Conservation (phyloP, 345 rosid genomes). For the Odontarrhena argentea region DNA sequence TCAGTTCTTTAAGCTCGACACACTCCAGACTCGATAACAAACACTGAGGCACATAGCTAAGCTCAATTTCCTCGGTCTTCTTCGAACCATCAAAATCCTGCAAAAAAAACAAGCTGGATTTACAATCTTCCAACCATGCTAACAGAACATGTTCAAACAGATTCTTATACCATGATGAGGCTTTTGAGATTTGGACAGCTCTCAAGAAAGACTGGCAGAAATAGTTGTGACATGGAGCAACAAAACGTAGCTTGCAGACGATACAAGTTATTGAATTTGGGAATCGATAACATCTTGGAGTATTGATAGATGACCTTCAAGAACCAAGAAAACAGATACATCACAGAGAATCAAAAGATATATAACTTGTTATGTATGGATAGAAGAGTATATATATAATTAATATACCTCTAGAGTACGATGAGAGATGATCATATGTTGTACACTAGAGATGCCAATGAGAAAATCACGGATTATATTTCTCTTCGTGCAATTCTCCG, state of each 20-base stretch:
- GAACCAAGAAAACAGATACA: neutral
- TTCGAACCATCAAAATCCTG: neutral
- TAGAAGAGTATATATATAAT: neutral
- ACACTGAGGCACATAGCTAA: slow-evolving; percentile 12
- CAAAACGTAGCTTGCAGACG: neutral
- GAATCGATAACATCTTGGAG: neutral
- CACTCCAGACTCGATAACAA: slow-evolving; percentile 3
- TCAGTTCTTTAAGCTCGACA: slow-evolving; percentile 13
- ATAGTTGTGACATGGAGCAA: neutral
- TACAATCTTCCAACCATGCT: neutral
- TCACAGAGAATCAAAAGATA: neutral
- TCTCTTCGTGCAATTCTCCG: neutral
- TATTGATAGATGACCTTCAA: slow-evolving; percentile 4
- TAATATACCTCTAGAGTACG: slow-evolving; percentile 8
- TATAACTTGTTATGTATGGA: neutral
- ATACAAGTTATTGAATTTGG: slow-evolving; percentile 9
- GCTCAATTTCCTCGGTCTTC: neutral
- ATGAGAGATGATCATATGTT: slow-evolving; percentile 19
- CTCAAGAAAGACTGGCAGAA: neutral
- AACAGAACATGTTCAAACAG: neutral
- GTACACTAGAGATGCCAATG: neutral
- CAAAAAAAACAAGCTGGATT: neutral
- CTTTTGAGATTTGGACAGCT: slow-evolving; percentile 13
- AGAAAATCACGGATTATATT: slow-evolving; percentile 21
- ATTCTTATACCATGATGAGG: slow-evolving; percentile 17